Conservation (phyloP, 2,329 filamentous ascomycete genomes). For the Nannizziopsis barbatae region DNA sequence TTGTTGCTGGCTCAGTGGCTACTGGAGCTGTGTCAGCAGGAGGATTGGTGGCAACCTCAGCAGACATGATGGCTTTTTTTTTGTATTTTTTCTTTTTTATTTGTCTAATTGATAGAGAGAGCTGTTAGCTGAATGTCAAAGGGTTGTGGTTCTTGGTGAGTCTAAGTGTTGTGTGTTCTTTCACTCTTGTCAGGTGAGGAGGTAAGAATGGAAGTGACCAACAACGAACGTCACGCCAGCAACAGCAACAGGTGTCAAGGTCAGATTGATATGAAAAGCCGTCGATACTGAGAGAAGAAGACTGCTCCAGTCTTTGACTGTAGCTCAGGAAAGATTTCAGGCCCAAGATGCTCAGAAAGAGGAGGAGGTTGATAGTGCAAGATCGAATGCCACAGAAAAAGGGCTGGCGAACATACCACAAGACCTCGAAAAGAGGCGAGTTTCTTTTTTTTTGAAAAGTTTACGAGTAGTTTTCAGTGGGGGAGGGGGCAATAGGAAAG, state of each 20-base stretch:
- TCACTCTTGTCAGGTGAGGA: conserved; percentile 4
- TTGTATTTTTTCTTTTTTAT: conserved; percentile 46
- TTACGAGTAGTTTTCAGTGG: conserved; percentile 24
- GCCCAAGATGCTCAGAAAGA: not conserved
- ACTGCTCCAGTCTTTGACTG: not conserved
- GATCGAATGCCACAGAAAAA: conserved; percentile 14
- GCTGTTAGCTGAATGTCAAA: no score
- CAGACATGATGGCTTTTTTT: conserved; percentile 58
- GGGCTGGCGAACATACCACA: conserved; percentile 13
- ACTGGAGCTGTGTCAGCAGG: conserved; percentile 52
- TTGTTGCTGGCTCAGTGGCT: conserved; percentile 37
- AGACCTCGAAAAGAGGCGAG: conserved; percentile 13
- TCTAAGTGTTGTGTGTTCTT: conserved; percentile 1
- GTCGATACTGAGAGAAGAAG: not conserved
- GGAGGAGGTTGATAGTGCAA: conserved; percentile 21
- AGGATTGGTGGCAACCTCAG: conserved; percentile 64
- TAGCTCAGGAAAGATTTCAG: no score
- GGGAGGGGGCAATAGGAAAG: conserved; percentile 18
- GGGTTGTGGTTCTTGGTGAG: not conserved
- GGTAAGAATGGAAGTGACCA: not conserved
- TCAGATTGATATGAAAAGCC: not conserved
- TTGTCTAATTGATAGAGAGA: no score
- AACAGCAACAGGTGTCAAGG: not conserved
- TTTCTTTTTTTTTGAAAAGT: conserved; percentile 14
- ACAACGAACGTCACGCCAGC: not conserved